These are phyloP conservation scores for Rutstroemia sp. DNA, from an alignment of 2,329 filamentous ascomycete species.

Conservation along the genomic window DNA sequence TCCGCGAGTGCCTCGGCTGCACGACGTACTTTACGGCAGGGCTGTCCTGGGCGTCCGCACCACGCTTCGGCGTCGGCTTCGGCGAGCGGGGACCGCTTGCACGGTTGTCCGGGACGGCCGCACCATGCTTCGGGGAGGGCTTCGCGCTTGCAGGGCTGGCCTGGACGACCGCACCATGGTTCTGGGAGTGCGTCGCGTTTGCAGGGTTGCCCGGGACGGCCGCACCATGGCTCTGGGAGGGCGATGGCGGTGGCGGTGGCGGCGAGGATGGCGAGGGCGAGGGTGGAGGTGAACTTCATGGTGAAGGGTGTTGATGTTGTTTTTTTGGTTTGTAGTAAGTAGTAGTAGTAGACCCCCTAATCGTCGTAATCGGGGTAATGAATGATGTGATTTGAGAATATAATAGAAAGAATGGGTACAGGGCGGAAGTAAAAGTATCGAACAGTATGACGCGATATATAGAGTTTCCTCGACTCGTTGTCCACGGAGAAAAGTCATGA, in stretches of 20 bases:
- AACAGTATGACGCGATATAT: too few species aligned
- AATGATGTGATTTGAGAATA: neutral
- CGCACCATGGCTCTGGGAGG: slow-evolving; percentile 8
- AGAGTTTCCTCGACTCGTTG: too few species aligned
- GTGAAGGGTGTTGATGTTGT: neutral
- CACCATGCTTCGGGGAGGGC: slow-evolving; percentile 17
- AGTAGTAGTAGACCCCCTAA: neutral
- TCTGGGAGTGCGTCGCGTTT: neutral
- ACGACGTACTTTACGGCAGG: slow-evolving; percentile 3
- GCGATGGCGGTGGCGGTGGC: slow-evolving; percentile 5
- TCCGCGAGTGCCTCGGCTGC: slow-evolving; percentile 8
- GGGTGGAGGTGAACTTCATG: slow-evolving; percentile 11
- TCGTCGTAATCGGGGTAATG: too few species aligned
- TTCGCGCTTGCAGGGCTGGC: slow-evolving; percentile 8
- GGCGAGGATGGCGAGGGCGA: slow-evolving; percentile 7
- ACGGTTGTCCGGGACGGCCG: slow-evolving; percentile 6
- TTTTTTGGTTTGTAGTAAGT: neutral
- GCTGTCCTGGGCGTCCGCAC: slow-evolving; percentile 5
- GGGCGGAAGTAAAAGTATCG: neutral
- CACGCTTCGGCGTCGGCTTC: neutral
- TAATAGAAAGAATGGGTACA: slow-evolving; percentile 1
- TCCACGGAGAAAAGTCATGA: too few species aligned
- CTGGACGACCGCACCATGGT: slow-evolving; percentile 3
- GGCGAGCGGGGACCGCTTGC: slow-evolving; percentile 3
- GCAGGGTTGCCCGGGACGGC: slow-evolving; percentile 4